phyloP scores from a whole-genome alignment of 345 rosid species.

The Zanthoxylum bungeanum region DNA sequence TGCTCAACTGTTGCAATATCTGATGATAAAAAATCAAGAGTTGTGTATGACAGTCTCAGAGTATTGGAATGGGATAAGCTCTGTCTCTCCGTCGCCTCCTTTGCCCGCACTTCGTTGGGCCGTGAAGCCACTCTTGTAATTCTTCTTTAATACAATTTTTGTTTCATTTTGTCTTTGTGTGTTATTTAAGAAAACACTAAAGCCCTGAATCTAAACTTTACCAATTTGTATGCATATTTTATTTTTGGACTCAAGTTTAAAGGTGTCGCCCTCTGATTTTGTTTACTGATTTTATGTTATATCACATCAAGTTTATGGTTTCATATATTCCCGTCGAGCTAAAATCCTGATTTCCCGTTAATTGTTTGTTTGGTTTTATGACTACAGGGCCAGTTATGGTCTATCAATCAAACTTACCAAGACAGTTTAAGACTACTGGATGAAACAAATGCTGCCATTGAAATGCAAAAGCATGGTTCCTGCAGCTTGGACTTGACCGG shows the following conservation, averaged over 20 bases:
- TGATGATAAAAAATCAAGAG: conserved; percentile 18
- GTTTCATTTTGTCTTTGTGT: too few relatives aligned
- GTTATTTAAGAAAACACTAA: too few relatives aligned
- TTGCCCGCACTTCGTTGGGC: conserved; percentile 71
- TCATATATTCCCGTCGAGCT: too few relatives aligned
- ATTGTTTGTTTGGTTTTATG: background rate
- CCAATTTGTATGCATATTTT: too few relatives aligned
- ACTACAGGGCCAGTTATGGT: conserved; percentile 49
- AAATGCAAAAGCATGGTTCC: conserved; percentile 68
- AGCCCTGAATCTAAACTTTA: too few relatives aligned
- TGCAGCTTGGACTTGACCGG: conserved; percentile 60
- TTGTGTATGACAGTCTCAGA: conserved; percentile 52
- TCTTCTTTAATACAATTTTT: background rate
- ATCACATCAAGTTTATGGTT: too few relatives aligned
- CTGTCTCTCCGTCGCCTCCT: conserved; percentile 74
- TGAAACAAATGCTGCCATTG: conserved; percentile 78
- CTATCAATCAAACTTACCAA: conserved; percentile 52
- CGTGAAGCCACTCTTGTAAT: conserved; percentile 58
- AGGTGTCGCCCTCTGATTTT: too few relatives aligned
- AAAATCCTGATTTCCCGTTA: too few relatives aligned
- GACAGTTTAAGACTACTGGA: conserved; percentile 65
- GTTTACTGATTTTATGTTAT: too few relatives aligned
- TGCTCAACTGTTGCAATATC: conserved; percentile 12
- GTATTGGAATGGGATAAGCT: conserved; percentile 90
- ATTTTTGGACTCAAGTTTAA: too few relatives aligned